Evolutionary conservation across 768 basidiomycete genomes (phyloP).

Genomic region (Macrolepiota albuminosa): DNA sequence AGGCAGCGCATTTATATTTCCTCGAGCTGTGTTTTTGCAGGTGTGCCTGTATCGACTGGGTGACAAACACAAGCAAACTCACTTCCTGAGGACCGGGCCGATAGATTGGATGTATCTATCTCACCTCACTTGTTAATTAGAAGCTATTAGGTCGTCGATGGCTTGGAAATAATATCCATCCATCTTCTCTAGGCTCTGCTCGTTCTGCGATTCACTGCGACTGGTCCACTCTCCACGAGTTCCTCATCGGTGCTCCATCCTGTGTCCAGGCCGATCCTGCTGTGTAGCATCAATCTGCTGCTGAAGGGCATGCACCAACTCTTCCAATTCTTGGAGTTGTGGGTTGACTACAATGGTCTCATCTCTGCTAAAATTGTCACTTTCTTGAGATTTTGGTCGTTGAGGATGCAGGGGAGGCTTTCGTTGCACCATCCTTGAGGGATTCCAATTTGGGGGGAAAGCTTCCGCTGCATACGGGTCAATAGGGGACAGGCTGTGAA

Average conservation of each 20-base stretch:
- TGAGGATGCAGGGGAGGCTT: background rate
- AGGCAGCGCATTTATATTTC: too few species aligned
- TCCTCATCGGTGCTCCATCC: background rate
- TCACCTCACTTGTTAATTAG: too few species aligned
- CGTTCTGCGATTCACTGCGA: too few species aligned
- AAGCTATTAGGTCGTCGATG: too few species aligned
- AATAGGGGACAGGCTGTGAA: background rate
- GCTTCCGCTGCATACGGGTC: background rate
- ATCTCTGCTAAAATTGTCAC: background rate
- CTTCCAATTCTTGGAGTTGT: background rate
- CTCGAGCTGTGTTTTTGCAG: too few species aligned
- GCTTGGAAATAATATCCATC: conserved; percentile 3
- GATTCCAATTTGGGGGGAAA: background rate
- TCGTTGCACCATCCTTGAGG: background rate
- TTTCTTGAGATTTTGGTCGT: background rate
- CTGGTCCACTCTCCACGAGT: background rate
- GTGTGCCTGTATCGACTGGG: too few species aligned
- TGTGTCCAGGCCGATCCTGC: background rate
- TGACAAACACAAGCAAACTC: too few species aligned
- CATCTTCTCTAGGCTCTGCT: background rate
- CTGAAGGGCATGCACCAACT: background rate
- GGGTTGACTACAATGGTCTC: too few species aligned
- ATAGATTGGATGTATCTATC: too few species aligned
- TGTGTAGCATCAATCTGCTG: background rate
- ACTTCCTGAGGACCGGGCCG: too few species aligned